Evolutionary conservation across 2,329 filamentous ascomycete species (phyloP), one percentile per base, ranked within the genome.

Genomic region (Trichophyton benhamiae): DNA sequence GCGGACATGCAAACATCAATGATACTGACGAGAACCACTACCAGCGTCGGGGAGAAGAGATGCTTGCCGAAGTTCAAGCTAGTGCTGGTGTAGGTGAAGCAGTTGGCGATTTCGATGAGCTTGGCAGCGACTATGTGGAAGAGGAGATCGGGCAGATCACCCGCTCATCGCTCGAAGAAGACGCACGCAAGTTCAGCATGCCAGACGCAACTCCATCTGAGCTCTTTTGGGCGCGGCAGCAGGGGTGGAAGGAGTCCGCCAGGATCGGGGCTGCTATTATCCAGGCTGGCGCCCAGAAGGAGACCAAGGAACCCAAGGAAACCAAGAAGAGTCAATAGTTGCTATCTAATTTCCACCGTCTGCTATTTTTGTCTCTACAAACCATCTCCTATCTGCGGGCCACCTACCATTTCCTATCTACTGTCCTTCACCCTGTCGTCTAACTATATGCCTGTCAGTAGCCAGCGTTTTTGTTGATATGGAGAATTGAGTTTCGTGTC

Each of bases 181-280:
- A 78, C 62, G 76, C 73, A 4, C 67, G 75, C 3, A 63, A 63
- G 3, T 67, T 72, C 27, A 72, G 74, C 42, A 63, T 70, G 36
- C 72, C 73, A 46, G 67, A 67, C 6, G 68, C 70, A 1, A 67
- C 71, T 7, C 66, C 71, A 0, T 68, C 71, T 1, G 72, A 74
- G 49, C 67, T 72, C 17, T 79, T 79, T 66, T 79, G 77, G 77
- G 69, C 68, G 63, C 68, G 72, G 11, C 77, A 79, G 68, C 74
- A 69, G 33, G 74, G 72, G n/a, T 77, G 76, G 76, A 68, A 65
- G 36, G 76, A 78, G 66, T 71, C 72, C 36, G 72, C 72, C 1
- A 66, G 72, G 62, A 71, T 77, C 3, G 77, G 74, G 0, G 64
- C 71, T 13, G 69, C 70, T 1, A 73, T 78, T 57, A 77, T 78